Evolutionary conservation across 106 monocot species (phyloP).

Genomic region (Dendrobium officinale): DNA sequence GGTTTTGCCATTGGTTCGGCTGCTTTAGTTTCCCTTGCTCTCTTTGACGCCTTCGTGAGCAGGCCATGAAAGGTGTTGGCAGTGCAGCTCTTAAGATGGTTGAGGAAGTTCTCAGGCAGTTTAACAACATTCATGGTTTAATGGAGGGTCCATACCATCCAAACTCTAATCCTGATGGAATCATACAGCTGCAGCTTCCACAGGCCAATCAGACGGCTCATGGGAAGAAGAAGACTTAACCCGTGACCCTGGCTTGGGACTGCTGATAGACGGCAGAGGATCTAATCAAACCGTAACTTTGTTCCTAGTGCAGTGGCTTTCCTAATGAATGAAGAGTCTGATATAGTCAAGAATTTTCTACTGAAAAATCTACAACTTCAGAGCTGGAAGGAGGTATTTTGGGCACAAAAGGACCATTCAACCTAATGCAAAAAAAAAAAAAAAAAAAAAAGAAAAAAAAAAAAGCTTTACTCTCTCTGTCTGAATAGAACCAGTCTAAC

Average conservation of each 20-base stretch:
- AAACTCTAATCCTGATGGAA: slow-evolving; percentile 31
- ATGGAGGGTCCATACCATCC: slow-evolving; percentile 36
- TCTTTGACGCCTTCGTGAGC: no score
- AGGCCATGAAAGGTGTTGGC: background rate
- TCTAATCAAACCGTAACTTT: no score
- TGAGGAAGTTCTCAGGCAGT: background rate
- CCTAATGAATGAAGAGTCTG: no score
- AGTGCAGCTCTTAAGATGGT: background rate
- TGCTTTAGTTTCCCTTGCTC: no score
- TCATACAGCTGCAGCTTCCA: slow-evolving; percentile 33
- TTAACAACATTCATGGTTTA: no score
- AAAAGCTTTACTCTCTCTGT: slow-evolving; percentile 35
- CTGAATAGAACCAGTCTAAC: slow-evolving; percentile 30
- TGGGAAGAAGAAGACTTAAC: no score
- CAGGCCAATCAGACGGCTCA: slow-evolving; percentile 8
- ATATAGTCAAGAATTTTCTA: slow-evolving; percentile 4
- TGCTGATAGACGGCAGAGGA: no score
- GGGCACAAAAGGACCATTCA: slow-evolving; percentile 13
- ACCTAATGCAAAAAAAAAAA: slow-evolving; percentile 49
- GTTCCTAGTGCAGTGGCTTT: no score
- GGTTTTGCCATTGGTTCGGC: no score
- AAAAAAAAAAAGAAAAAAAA: slow-evolving; percentile 13
- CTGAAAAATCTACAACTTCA: no score
- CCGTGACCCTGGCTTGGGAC: no score
- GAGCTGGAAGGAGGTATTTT: background rate